These are phyloP conservation scores for Pichia manshurica DNA, from an alignment of 805 yeast species.

Conservation along the genomic window DNA sequence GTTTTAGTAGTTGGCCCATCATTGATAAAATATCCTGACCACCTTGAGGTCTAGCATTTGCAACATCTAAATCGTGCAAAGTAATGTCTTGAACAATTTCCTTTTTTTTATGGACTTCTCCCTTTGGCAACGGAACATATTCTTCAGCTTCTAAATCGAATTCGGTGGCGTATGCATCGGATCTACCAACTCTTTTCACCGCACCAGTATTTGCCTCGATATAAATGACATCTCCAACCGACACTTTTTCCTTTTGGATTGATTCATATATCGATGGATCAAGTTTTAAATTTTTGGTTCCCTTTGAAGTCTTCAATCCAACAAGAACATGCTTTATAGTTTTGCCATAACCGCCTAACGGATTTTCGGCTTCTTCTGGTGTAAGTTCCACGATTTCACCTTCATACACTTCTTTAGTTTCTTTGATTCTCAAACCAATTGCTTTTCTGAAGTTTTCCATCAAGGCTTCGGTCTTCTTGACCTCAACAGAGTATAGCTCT, in stretches of 20 bases:
- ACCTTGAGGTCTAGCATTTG: constrained; percentile 96
- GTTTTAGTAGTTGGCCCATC: constrained; percentile 97
- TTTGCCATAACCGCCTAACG: constrained; percentile 81
- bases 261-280: constrained; percentile 98
- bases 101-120: constrained; percentile 93
- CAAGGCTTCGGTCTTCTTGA: constrained; percentile 91
- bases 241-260: constrained; percentile 86
- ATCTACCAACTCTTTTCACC: constrained; percentile 89
- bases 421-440: constrained; percentile 91
- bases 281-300: constrained; percentile 94
- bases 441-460: constrained; percentile 95
- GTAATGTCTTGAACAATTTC: constrained; percentile 98
- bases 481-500: constrained; percentile 85
- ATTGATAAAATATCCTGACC: constrained; percentile 92
- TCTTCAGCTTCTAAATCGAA: constrained; percentile 98
- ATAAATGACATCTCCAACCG: constrained; percentile 95
- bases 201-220: constrained; percentile 95
- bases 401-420: constrained; percentile 94
- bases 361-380: constrained; percentile 79
- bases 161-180: constrained; percentile 93
- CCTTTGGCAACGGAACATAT: constrained; percentile 97
- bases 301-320: constrained; percentile 93
- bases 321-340: constrained; percentile 74
- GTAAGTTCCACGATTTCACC: constrained; percentile 98
- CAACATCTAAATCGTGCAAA: constrained; percentile 94